Conservation (phyloP, 177 flowering plant genomes). For the Vitis hybrid region DNA sequence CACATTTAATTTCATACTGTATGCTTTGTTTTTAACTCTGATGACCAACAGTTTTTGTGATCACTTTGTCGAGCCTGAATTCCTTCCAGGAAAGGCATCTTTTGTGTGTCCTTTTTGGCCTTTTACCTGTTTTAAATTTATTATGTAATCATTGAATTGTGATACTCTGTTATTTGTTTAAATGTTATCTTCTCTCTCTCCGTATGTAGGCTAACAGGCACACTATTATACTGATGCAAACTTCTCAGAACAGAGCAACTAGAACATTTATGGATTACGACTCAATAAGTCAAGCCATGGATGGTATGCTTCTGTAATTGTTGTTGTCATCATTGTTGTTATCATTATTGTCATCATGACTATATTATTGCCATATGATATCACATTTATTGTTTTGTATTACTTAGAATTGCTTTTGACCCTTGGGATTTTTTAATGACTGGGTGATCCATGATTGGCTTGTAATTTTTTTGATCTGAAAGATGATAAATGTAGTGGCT, state of each 20-base stretch:
- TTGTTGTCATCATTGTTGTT: background rate
- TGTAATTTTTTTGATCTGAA: too few relatives aligned
- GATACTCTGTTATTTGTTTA: background rate
- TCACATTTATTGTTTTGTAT: background rate
- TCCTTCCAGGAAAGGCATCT: background rate
- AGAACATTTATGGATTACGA: slow-evolving; percentile 97
- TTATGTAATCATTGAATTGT: background rate
- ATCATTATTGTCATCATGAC: background rate
- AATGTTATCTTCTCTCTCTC: slow-evolving; percentile 6
- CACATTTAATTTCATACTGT: too few relatives aligned
- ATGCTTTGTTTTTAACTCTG: too few relatives aligned
- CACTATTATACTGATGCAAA: slow-evolving; percentile 91
- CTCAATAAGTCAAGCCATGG: slow-evolving; percentile 92
- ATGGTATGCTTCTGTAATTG: slow-evolving; percentile 50
- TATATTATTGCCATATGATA: background rate
- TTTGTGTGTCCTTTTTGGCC: background rate
- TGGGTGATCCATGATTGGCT: too few relatives aligned
- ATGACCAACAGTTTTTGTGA: too few relatives aligned
- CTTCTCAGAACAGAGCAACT: slow-evolving; percentile 75
- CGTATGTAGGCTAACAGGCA: slow-evolving; percentile 78
- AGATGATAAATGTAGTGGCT: too few relatives aligned
- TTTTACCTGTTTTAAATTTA: background rate
- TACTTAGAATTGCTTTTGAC: too few relatives aligned
- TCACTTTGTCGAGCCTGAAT: background rate
- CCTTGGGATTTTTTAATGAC: too few relatives aligned